Evolutionary conservation across 139 green algal species (phyloP).

Genomic region (Chlorella sp.): DNA sequence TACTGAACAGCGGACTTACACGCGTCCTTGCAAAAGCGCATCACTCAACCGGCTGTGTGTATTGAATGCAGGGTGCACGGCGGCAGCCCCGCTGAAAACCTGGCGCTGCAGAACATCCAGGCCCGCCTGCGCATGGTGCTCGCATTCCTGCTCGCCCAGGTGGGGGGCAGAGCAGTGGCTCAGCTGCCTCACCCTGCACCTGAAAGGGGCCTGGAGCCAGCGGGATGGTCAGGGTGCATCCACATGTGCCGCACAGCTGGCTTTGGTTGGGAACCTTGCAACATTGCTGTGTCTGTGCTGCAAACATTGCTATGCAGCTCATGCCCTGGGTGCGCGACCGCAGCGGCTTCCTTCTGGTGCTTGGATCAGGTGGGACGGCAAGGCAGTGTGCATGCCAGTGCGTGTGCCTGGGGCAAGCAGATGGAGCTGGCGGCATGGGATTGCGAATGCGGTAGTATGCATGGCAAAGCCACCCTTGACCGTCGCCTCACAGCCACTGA

Average conservation of each 20-base stretch:
- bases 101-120: constrained; percentile 96
- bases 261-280: too few relatives aligned
- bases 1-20: neutral
- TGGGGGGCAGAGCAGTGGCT: neutral
- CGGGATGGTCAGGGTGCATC: too few relatives aligned
- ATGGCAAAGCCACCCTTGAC: neutral
- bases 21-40: too few relatives aligned
- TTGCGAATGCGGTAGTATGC: too few relatives aligned
- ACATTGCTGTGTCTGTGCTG: too few relatives aligned
- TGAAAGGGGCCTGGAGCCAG: too few relatives aligned
- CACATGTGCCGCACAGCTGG: too few relatives aligned
- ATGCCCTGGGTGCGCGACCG: constrained; percentile 70
- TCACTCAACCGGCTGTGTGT: neutral
- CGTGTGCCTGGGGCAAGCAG: too few relatives aligned
- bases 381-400: neutral
- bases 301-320: constrained; percentile 37
- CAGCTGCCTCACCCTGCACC: neutral
- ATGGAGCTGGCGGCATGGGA: too few relatives aligned
- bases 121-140: constrained; percentile 96
- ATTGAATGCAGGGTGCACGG: constrained; percentile 67
- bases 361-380: constrained; percentile 63
- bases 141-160: constrained; percentile 91
- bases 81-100: constrained; percentile 87
- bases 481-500: too few relatives aligned
- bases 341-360: constrained; percentile 91